Evolutionary conservation across 768 basidiomycete genomes (phyloP), one percentile per base, ranked within the genome.

Genomic region (Hygrocybe punicea): DNA sequence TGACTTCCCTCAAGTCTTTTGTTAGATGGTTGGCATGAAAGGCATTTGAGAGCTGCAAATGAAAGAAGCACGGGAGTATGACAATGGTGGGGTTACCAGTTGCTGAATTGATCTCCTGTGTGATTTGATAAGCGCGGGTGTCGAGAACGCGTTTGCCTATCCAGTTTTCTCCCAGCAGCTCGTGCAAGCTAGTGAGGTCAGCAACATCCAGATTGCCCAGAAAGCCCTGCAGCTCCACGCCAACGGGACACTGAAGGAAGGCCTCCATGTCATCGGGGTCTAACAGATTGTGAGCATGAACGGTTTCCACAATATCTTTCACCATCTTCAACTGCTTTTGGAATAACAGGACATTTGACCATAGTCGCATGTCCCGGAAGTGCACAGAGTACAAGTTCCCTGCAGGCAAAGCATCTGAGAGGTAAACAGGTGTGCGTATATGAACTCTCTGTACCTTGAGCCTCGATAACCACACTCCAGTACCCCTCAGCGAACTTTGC

Each of bases 161-260:
- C 65, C 64, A 68, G 11, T 54, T 56, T 40, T 68, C 67, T 9
- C 48, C 59, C 1, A 68, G 57, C n/a, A 68, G 59, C 46, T 25
- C 59, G 59, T 11, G 42, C 57, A 11, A 67, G 52, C n/a, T 62
- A 56, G 52, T 58, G 62, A 6, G 64, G 56, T 19, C 24, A 19
- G n/a, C 3, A 25, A 48, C n/a, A 25, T 48, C 46, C n/a, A 48
- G 13, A 14, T 25, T 14, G 3, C 3, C 6, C 24, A n/a, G 46
- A 25, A 48, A 48, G 3, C 46, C 46, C 4, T n/a, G 6, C 5
- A 48, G 46, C 6, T 25, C 46, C 6, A 6, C 24, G 14, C 24
- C 14, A 48, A 14, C 46, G 4, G 4, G 24, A 48, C 19, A 21
- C 4, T 25, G 3, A 21, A 48, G 46, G 6, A 21, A 48, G 14